Percentiles rank a stretch among this genome's conserved stretches.
These are phyloP conservation scores for Tetrapisispora nanseiensis DNA, from an alignment of 805 yeast species.

Conservation along the genomic window DNA sequence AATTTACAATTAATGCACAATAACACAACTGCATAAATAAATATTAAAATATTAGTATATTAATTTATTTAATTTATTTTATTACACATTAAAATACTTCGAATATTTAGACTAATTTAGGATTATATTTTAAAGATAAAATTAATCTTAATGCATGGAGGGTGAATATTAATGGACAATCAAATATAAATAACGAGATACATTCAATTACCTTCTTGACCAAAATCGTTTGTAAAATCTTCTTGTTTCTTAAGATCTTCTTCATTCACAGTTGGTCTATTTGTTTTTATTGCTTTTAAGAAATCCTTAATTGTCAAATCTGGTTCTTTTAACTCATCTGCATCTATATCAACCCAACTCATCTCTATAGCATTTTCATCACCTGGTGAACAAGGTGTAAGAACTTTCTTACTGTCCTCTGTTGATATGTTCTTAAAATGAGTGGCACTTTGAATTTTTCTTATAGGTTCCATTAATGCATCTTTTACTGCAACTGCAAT, in stretches of 20 bases:
- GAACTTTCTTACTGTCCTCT: constrained; percentile 33
- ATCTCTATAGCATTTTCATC: constrained; percentile 74
- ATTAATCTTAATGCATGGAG: neutral
- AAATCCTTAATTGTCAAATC: constrained; percentile 84
- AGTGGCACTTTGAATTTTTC: constrained; percentile 91
- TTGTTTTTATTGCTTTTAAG: constrained; percentile 79
- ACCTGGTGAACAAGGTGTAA: constrained; percentile 97
- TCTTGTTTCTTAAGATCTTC: constrained; percentile 73
- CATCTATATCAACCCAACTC: constrained; percentile 87
- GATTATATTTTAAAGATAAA: neutral
- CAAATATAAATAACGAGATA: neutral
- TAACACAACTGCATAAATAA: too few relatives aligned
- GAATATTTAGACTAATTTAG: neutral
- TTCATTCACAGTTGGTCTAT: constrained; percentile 90
- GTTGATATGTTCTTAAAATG: constrained; percentile 65
- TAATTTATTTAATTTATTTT: neutral
- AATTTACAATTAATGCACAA: constrained; percentile 19
- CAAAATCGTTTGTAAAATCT: constrained; percentile 88
- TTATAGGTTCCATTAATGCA: constrained; percentile 94
- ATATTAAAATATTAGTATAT: too few relatives aligned
- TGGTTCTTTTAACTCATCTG: constrained; percentile 86
- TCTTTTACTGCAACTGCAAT: constrained; percentile 93
- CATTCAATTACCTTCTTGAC: constrained; percentile 72
- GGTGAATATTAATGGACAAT: neutral
- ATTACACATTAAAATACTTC: neutral